Evolutionary conservation across 179 eudicot genomes (phyloP), one percentile per base, ranked within the genome.

Genomic region (Beta lomatogona): DNA sequence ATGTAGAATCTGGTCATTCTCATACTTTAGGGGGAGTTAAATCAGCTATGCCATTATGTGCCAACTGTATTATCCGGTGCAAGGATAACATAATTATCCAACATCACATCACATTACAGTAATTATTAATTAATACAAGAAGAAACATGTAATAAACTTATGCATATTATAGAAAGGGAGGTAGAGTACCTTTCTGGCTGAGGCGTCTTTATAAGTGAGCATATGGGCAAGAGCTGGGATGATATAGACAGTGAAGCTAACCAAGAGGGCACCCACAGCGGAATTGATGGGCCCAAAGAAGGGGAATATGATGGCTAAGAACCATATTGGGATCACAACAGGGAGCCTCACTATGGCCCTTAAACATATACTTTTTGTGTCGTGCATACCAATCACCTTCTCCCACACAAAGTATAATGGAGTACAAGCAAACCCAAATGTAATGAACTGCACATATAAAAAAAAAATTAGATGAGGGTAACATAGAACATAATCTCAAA

Each of bases 381-480:
- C 94, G 28, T 94, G 97, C 94, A 93, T 90, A 48, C 98, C 98
- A 22, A 94, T 92, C 75, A 89, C 91, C 84, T 94, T 94, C 92
- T 94, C 98, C 98, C 97, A 94, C 31, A 94, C 97, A 63, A 94
- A 94, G 94, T 94, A 94, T 66, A 94, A 76, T 11, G 98, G 98
- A 14, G 97, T 94, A 45, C 98, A 91, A 4, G 98, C 97, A 57
- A 94, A 94, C 28, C 98, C 98, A 72, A 94, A 94, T 61, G 98
- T 94, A 57, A 94, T 94, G 66, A 94, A 94, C 98, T 93, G 96
- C 87, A 60, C 11, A 6, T 3, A 50, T 9, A 21, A 16, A 15
- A 78, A 15, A 78, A 50, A 22, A 21, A 13, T 11, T 8, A 48
- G 15, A n/a, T 5, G 5, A 6, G 9, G 13, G 12, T 55, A 4